Percentiles rank a stretch among this genome's conserved stretches.
Evolutionary conservation across 2,329 filamentous ascomycete genomes (phyloP).

Genomic region (Bipolaris victoriae): DNA sequence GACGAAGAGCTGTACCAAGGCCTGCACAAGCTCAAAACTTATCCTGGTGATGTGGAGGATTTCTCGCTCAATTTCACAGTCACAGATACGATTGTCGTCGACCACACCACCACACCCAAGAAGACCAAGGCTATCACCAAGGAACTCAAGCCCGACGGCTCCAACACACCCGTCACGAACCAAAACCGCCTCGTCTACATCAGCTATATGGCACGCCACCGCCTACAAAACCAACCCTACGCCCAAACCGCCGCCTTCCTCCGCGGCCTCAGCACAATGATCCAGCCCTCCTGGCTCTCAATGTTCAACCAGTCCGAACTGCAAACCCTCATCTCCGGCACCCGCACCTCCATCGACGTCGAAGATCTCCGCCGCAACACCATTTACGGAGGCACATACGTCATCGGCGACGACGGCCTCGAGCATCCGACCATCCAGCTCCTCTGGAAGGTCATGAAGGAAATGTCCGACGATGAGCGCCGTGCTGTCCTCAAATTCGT

Average conservation of each 20-base stretch:
- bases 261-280: constrained; percentile 82
- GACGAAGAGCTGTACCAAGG: constrained; percentile 92
- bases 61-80: constrained; percentile 89
- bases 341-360: constrained; percentile 83
- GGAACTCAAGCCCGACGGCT: constrained; percentile 78
- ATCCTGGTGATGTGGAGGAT: constrained; percentile 77
- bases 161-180: constrained; percentile 81
- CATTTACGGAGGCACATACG: constrained; percentile 84
- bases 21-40: constrained; percentile 81
- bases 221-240: constrained; percentile 78
- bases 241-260: constrained; percentile 88
- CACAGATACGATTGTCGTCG: constrained; percentile 65
- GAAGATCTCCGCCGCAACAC: constrained; percentile 85
- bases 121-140: constrained; percentile 69
- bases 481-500: constrained; percentile 93
- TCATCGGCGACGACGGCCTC: constrained; percentile 82
- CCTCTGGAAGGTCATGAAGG: constrained; percentile 90
- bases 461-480: constrained; percentile 75
- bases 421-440: constrained; percentile 86
- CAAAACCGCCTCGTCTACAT: constrained; percentile 95
- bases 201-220: constrained; percentile 85
- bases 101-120: constrained; percentile 40
- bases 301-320: constrained; percentile 99
- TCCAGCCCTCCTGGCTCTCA: constrained; percentile 88
- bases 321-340: constrained; percentile 89